Percentiles rank a stretch among this genome's conserved stretches.
phyloP scores from a whole-genome alignment of 2,329 filamentous ascomycete genomes.

The Epichloe uncinata region DNA sequence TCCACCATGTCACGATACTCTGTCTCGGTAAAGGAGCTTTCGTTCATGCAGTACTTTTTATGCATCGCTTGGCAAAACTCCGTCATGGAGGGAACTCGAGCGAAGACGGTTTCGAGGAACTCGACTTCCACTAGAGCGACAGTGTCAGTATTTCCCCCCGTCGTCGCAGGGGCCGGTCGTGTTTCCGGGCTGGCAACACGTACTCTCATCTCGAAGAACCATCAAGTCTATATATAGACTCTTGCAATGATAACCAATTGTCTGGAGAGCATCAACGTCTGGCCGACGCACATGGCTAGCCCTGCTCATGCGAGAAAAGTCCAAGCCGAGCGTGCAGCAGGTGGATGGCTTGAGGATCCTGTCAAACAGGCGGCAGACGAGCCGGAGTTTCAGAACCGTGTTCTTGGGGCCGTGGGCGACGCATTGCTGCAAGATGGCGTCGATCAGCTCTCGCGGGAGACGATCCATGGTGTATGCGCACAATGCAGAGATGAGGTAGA shows the following conservation, averaged over 20 bases:
- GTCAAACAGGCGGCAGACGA: conserved; percentile 37
- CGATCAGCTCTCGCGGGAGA: conserved; percentile 34
- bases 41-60: conserved; percentile 33
- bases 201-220: conserved; percentile 38
- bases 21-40: conserved; percentile 33
- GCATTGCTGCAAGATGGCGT: conserved; percentile 31
- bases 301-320: conserved; percentile 34
- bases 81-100: conserved; percentile 30
- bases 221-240: conserved; percentile 39
- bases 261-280: conserved; percentile 28
- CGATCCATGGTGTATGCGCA: conserved; percentile 23
- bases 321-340: conserved; percentile 34
- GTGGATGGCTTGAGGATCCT: conserved; percentile 29
- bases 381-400: conserved; percentile 28
- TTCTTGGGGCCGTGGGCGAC: conserved; percentile 31
- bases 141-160: conserved; percentile 4
- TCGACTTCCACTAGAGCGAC: conserved; percentile 31
- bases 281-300: conserved; percentile 20
- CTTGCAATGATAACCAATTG: conserved; percentile 33
- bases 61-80: conserved; percentile 30
- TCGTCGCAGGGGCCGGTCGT: no score
- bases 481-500: no score
- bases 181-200: conserved; percentile 9
- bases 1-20: conserved; percentile 31
- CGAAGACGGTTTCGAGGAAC: conserved; percentile 32